Conservation (phyloP, 805 yeast species). For the Maudiozyma pseudohumilis region DNA sequence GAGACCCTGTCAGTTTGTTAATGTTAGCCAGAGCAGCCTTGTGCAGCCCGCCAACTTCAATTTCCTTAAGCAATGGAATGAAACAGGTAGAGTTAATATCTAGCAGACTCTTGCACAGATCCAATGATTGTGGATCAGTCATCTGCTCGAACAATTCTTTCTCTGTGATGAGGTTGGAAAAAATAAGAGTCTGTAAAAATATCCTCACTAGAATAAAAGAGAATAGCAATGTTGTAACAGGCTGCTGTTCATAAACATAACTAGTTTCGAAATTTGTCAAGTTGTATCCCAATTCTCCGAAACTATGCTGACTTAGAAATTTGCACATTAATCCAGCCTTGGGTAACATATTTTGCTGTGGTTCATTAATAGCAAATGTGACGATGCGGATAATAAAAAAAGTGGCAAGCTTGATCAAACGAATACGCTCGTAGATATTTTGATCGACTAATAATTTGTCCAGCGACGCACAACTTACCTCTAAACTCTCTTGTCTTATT, state of each 20-base stretch:
- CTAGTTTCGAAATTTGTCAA: background rate
- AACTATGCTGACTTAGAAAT: background rate
- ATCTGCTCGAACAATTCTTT: background rate
- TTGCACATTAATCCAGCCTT: background rate
- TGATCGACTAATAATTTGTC: background rate
- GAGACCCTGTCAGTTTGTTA: background rate
- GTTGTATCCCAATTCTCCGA: background rate
- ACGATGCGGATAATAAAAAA: background rate
- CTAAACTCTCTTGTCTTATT: background rate
- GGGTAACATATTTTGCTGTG: background rate
- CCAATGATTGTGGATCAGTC: background rate
- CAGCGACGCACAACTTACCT: background rate
- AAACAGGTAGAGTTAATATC: background rate
- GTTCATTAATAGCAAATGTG: background rate
- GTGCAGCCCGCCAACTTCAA: background rate
- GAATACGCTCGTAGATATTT: background rate
- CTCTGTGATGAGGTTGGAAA: background rate
- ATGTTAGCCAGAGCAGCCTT: background rate
- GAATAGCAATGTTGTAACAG: background rate
- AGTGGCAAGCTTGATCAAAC: background rate
- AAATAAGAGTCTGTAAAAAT: background rate
- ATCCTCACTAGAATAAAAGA: background rate
- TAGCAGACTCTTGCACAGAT: background rate
- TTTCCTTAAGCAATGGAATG: background rate
- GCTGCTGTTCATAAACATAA: background rate